Conservation (phyloP, 805 yeast genomes). For the Kodamaea leandrae region DNA sequence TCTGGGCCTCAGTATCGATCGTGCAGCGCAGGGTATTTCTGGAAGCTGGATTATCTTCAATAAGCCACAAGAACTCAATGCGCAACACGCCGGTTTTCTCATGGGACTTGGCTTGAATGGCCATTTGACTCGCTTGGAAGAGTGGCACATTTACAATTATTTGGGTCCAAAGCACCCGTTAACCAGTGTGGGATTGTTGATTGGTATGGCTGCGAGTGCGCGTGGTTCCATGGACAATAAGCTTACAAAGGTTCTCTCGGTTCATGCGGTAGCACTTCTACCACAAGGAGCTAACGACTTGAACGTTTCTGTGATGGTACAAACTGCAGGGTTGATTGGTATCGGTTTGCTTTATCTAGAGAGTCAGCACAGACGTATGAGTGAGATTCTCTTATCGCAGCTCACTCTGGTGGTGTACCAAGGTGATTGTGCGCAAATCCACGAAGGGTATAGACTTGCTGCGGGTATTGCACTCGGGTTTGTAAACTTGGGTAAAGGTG, state of each 20-base stretch:
- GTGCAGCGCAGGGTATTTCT: slow-evolving; percentile 62
- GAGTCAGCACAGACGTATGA: slow-evolving; percentile 81
- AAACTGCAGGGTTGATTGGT: slow-evolving; percentile 88
- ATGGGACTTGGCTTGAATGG: slow-evolving; percentile 91
- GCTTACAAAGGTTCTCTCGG: slow-evolving; percentile 85
- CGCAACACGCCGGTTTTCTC: slow-evolving; percentile 94
- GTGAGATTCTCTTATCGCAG: slow-evolving; percentile 73
- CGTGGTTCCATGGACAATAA: slow-evolving; percentile 81
- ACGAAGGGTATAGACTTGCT: slow-evolving; percentile 80
- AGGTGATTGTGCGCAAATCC: slow-evolving; percentile 55
- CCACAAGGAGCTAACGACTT: slow-evolving; percentile 91
- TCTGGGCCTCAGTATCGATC: slow-evolving; percentile 74
- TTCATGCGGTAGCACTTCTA: slow-evolving; percentile 85
- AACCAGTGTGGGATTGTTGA: slow-evolving; percentile 80
- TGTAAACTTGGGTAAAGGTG: slow-evolving; percentile 76
- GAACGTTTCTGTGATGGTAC: slow-evolving; percentile 78
- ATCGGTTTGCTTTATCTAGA: slow-evolving; percentile 80
- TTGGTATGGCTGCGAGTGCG: slow-evolving; percentile 92
- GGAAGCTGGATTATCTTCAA: slow-evolving; percentile 94
- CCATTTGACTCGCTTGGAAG: slow-evolving; percentile 76
- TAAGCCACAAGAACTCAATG: slow-evolving; percentile 63
- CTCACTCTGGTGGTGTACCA: slow-evolving; percentile 52
- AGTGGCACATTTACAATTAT: slow-evolving; percentile 95
- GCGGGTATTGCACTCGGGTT: slow-evolving; percentile 89
- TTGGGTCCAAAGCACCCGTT: slow-evolving; percentile 83